These are phyloP conservation scores for Zymoseptoria pseudotritici DNA, from an alignment of 2,329 filamentous ascomycete genomes.

Conservation along the genomic window DNA sequence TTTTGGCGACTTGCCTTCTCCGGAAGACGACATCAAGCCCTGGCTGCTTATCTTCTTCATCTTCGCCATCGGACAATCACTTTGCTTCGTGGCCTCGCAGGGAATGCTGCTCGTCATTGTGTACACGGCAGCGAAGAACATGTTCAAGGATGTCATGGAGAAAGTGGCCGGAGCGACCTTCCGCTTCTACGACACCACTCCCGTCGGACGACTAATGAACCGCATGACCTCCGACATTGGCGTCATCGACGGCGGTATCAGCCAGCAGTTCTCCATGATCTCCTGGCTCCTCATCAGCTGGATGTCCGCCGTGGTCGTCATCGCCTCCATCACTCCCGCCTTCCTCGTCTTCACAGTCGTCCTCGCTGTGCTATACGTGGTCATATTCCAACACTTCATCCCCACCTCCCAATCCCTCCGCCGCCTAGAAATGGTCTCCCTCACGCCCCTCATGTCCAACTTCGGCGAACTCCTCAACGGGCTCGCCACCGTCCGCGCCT, in stretches of 20 bases:
- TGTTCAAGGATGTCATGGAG: conserved; percentile 67
- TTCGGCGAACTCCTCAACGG: conserved; percentile 84
- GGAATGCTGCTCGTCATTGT: conserved; percentile 67
- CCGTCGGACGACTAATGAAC: conserved; percentile 85
- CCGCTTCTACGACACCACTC: conserved; percentile 84
- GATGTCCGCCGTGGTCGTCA: conserved; percentile 65
- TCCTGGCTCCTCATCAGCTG: conserved; percentile 65
- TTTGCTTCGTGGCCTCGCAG: conserved; percentile 55
- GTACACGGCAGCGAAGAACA: conserved; percentile 65
- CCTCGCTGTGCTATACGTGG: conserved; percentile 61
- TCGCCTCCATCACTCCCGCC: conserved; percentile 67
- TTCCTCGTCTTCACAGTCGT: conserved; percentile 66
- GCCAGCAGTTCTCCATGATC: conserved; percentile 62
- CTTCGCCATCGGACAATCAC: conserved; percentile 55
- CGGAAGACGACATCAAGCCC: conserved; percentile 57
- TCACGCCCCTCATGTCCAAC: conserved; percentile 84
- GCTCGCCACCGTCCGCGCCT: conserved; percentile 77
- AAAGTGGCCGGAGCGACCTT: conserved; percentile 75
- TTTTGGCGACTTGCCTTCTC: conserved; percentile 55
- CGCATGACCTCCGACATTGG: conserved; percentile 84
- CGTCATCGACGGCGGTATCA: conserved; percentile 81
- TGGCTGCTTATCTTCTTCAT: conserved; percentile 68
- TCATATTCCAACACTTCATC: conserved; percentile 69
- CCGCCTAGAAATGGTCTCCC: conserved; percentile 79
- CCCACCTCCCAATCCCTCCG: conserved; percentile 77